Percentiles rank a stretch among this genome's conserved stretches.
phyloP scores from a whole-genome alignment of 345 rosid genomes.

The Nephelium lappaceum region DNA sequence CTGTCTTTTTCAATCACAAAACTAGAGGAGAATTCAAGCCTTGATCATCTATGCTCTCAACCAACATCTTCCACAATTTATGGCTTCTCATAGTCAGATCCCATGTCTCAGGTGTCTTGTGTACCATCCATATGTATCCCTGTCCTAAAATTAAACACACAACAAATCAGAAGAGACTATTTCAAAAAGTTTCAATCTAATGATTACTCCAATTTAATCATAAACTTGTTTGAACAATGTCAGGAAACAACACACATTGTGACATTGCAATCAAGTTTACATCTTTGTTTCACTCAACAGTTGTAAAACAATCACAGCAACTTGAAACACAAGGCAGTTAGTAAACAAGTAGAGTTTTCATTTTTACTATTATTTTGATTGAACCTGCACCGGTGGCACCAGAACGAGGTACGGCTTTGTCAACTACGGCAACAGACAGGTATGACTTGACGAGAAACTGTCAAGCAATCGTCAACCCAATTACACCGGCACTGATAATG shows the following conservation, averaged over 20 bases:
- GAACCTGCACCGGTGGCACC: conserved; percentile 81
- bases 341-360: too few relatives aligned
- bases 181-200: too few relatives aligned
- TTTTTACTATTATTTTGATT: background rate
- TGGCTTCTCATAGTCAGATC: conserved; percentile 70
- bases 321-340: too few relatives aligned
- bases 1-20: conserved; percentile 86
- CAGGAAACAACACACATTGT: background rate
- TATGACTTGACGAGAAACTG: conserved; percentile 72
- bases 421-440: conserved; percentile 83
- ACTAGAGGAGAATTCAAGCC: conserved; percentile 63
- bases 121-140: conserved; percentile 81
- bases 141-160: conserved; percentile 53
- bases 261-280: background rate
- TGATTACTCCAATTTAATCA: background rate
- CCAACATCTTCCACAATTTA: conserved; percentile 65
- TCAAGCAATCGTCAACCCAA: conserved; percentile 80
- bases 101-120: conserved; percentile 71
- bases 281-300: background rate
- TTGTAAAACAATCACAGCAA: too few relatives aligned
- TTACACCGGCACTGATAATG: conserved; percentile 76
- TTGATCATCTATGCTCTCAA: conserved; percentile 46
- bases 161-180: conserved; percentile 5
- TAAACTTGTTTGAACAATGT: background rate
- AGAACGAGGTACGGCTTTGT: conserved; percentile 81